Conservation (phyloP, 2,329 filamentous ascomycete genomes). For the Verticillium nubilum region DNA sequence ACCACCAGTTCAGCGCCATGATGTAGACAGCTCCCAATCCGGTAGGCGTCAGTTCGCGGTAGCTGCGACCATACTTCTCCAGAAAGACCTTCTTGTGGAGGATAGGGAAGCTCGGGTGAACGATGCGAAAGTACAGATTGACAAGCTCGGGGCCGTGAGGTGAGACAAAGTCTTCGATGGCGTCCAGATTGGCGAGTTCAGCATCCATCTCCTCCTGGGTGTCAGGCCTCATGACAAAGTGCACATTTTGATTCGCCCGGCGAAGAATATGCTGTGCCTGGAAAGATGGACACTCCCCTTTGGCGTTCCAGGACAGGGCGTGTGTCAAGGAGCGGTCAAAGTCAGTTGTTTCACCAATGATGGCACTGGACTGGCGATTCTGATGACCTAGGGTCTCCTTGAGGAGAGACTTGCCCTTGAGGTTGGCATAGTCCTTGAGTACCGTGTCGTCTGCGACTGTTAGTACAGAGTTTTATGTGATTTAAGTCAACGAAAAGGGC, state of each 20-base stretch:
- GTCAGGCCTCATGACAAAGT: slow-evolving; percentile 9
- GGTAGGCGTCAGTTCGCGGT: slow-evolving; percentile 45
- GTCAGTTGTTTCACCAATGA: slow-evolving; percentile 8
- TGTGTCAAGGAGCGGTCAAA: slow-evolving; percentile 7
- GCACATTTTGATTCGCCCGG: slow-evolving; percentile 2
- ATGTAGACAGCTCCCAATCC: slow-evolving; percentile 47
- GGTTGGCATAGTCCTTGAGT: slow-evolving; percentile 5
- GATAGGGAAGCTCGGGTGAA: slow-evolving; percentile 47
- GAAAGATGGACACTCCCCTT: slow-evolving; percentile 2
- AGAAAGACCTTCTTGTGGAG: slow-evolving; percentile 47
- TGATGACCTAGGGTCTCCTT: slow-evolving; percentile 11
- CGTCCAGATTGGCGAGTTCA: slow-evolving; percentile 26
- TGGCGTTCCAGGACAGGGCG: slow-evolving; percentile 4
- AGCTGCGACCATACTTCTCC: slow-evolving; percentile 44
- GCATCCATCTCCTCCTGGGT: slow-evolving; percentile 9
- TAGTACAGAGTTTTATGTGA: too few relatives aligned
- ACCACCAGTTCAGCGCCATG: slow-evolving; percentile 45
- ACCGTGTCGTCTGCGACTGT: slow-evolving; percentile 1
- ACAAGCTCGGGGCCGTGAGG: slow-evolving; percentile 52
- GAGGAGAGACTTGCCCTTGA: slow-evolving; percentile 7
- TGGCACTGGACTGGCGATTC: slow-evolving; percentile 9
- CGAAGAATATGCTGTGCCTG: slow-evolving; percentile 4
- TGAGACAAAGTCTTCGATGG: slow-evolving; percentile 49
- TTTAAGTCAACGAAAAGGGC: too few relatives aligned
- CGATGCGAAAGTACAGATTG: slow-evolving; percentile 52